Base-by-base conservation (phyloP, 768 basidiomycete species). In the Leccinum variicolor region DNA sequence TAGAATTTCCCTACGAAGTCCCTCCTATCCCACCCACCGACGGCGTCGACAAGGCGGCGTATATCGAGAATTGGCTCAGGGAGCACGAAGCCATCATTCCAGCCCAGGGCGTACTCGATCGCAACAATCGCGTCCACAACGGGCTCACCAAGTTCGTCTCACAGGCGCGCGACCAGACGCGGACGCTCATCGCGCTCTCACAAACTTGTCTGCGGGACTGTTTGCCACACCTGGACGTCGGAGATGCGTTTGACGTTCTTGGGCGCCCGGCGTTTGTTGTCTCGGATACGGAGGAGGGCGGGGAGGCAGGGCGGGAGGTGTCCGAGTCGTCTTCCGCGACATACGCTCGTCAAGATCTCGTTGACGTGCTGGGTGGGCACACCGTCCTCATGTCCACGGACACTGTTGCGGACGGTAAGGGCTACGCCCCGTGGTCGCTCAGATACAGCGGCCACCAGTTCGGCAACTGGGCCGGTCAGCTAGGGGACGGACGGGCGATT, bases 401-500 rank as follows among this genome's bases (percentile, higher is more conserved):
- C 9, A 36, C 13, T 11, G 69, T 69, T 7, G 74, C 71, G 21
- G 67, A 64, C 9, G 69, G 73, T 19, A 70, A 64, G 36, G 73
- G 74, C 57, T 74, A 74, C 36, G 77, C 75, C 4, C 78, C 96
- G 0, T 98, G 93, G 92, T 87, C 90, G 5, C 79, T 94, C 29
- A 80, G 94, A 15, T 98, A 98, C 69, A 92, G 90, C 61, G 95
- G 94, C 1, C 91, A 93, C 67, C 92, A 94, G 64, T 94, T 94
- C 65, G 92, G 93, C 0, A 74, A 68, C 3, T 98, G 89, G 86
- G 95, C 97, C 1, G 94, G 94, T 25, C 97, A 98, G 69, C 79
- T 99, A 4, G 97, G 97, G 13, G 96, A 98, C 66, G 97, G 97
- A 0, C 81, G 97, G 17, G 96, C 97, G 1, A 91, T 93, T n/a